Percentiles rank a stretch among this genome's conserved stretches.
Evolutionary conservation across 345 rosid genomes (phyloP).

Genomic region (Isatis tinctoria): DNA sequence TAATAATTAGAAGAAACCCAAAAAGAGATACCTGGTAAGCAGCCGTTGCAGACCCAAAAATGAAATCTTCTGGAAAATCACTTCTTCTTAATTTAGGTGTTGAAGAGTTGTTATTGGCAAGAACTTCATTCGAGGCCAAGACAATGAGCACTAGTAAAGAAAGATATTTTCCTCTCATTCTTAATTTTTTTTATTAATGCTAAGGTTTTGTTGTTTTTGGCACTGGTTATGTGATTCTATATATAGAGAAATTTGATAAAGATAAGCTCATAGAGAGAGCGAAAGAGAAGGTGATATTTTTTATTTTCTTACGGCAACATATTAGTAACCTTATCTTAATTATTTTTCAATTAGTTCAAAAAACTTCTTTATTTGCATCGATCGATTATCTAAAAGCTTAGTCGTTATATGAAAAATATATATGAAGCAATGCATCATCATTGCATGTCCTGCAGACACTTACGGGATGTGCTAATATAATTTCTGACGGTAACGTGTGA

Average conservation of each 20-base stretch:
- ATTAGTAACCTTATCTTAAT: neutral
- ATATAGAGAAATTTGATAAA: neutral
- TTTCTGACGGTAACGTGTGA: conserved; percentile 20
- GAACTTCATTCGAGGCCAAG: conserved; percentile 12
- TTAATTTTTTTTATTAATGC: neutral
- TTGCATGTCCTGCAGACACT: conserved; percentile 24
- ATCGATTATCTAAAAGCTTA: neutral
- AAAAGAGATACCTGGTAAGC: conserved; percentile 34
- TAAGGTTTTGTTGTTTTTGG: neutral
- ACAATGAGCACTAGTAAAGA: conserved; percentile 9
- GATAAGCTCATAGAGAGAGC: neutral
- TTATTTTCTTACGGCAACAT: neutral
- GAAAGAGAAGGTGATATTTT: neutral
- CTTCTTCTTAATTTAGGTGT: conserved; percentile 10
- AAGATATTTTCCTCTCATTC: conserved; percentile 19
- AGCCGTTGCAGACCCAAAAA: conserved; percentile 40
- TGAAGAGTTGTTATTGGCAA: conserved; percentile 19
- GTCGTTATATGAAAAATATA: neutral
- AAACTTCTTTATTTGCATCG: neutral
- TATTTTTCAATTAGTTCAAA: neutral
- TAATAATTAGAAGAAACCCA: neutral
- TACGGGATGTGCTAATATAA: conserved; percentile 4
- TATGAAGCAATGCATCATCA: neutral
- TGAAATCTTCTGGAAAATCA: conserved; percentile 37
- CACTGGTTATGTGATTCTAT: neutral